Evolutionary conservation across 768 basidiomycete genomes (phyloP), one percentile per base, ranked within the genome.

Genomic region (Macrolepiota albuminosa): DNA sequence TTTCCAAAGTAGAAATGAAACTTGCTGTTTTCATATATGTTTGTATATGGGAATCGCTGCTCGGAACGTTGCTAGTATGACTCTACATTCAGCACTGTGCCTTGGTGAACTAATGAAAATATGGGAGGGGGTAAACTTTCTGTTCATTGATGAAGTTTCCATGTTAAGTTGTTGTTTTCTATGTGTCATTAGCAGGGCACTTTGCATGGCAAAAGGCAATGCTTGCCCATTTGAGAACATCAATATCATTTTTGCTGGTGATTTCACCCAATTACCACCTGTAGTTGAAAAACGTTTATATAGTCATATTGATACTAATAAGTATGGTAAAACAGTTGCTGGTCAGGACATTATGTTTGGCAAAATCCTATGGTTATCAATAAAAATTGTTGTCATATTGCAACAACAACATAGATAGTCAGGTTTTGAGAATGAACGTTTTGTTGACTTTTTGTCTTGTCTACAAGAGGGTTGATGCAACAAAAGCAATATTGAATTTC

Each of bases 211-310:
- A 2, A 58, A 51, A 18, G 57, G 57, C 0, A 45, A 52, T 26
- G 4, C 49, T 9, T 2, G 6, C 3, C 31, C 29, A 2, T 58
- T 58, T 45, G 50, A 50, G 10, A 31, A 31, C 11, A 46, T 58
- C 1, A 58, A 58, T 21, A 36, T 58, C 7, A 52, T 58, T 29
- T 58, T 58, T n/a, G 49, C 50, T 9, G 49, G 57, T 0, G 57
- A 58, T 36, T 58, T 58, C 24, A 50, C 57, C 1, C 57, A 58
- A 26, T 39, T 58, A 13, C 49, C 57, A 6, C 57, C 57, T 3
- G 37, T 58, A 3, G 18, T 13, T 7, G 57, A 51, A 1, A 53
- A 16, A 39, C 13, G 29, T 2, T 39, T 58, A n/a, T n/a, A n/a
- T n/a, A n/a, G n/a, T n/a, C n/a, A n/a, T n/a, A n/a, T n/a, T n/a